phyloP scores from a whole-genome alignment of 345 rosid genomes.

The Theobroma cacao region DNA sequence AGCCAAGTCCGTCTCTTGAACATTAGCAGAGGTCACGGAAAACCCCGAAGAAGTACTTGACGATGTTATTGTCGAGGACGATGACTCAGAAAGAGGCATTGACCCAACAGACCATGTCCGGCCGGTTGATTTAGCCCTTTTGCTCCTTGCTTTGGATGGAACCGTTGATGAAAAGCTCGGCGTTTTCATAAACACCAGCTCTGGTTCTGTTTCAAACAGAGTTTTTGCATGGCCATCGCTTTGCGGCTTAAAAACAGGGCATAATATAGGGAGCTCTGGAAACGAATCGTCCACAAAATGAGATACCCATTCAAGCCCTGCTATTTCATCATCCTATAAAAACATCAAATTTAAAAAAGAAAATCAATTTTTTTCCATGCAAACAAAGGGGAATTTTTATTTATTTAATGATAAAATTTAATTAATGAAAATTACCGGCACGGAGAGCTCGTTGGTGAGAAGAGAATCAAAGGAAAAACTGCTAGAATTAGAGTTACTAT shows the following conservation, averaged over 20 bases:
- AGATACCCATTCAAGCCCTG: conserved; percentile 59
- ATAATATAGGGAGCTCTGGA: conserved; percentile 24
- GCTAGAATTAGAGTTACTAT: conserved; percentile 30
- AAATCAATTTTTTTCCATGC: not conserved
- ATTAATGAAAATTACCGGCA: conserved; percentile 29
- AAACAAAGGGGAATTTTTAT: not conserved
- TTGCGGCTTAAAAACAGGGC: conserved; percentile 11
- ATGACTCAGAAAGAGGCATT: conserved; percentile 22
- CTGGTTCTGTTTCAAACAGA: conserved; percentile 19
- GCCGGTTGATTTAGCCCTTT: conserved; percentile 25
- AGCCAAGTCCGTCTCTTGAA: not conserved
- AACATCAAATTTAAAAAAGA: not conserved
- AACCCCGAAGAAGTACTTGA: conserved; percentile 25
- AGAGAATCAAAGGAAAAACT: conserved; percentile 22
- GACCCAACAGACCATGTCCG: conserved; percentile 34
- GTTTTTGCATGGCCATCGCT: conserved; percentile 5
- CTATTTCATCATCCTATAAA: conserved; percentile 42
- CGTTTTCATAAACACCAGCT: conserved; percentile 8
- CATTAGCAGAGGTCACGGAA: not conserved
- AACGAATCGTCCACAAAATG: conserved; percentile 51
- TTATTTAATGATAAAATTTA: not conserved
- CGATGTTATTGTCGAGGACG: conserved; percentile 25
- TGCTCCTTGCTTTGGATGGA: conserved; percentile 50
- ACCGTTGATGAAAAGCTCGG: conserved; percentile 21
- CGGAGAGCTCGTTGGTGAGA: conserved; percentile 30